phyloP scores from a whole-genome alignment of 2,329 filamentous ascomycete species.

The Mycosphaerella arachidis region DNA sequence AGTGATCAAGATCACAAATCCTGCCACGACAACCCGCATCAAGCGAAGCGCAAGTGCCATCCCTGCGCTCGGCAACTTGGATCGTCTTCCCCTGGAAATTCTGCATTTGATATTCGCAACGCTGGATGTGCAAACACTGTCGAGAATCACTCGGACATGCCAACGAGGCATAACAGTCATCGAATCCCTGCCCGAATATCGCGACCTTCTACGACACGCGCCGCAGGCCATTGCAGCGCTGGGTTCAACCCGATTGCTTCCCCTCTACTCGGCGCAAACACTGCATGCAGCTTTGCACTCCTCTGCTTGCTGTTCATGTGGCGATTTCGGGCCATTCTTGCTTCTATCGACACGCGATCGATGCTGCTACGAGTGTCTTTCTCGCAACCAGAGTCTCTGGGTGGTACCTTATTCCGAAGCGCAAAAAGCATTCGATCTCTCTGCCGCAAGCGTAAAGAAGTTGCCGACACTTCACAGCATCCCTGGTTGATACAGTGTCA shows the following conservation, averaged over 20 bases:
- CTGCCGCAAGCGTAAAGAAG: not conserved
- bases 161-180: slow-evolving; percentile 2
- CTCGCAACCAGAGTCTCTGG: slow-evolving; percentile 6
- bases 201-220: slow-evolving; percentile 8
- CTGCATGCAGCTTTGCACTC: slow-evolving; percentile 7
- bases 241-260: slow-evolving; percentile 2
- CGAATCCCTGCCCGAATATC: slow-evolving; percentile 5
- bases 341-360: slow-evolving; percentile 7
- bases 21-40: not conserved
- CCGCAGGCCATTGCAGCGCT: slow-evolving; percentile 4
- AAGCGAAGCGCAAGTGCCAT: not conserved
- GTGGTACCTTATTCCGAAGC: not conserved
- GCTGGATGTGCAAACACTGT: slow-evolving; percentile 7
- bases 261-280: not conserved
- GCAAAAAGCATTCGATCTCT: slow-evolving; percentile 3
- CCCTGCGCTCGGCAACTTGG: slow-evolving; percentile 1
- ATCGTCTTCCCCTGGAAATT: slow-evolving; percentile 7
- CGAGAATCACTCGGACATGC: slow-evolving; percentile 6
- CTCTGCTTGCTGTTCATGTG: slow-evolving; percentile 1
- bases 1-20: slow-evolving; percentile 2
- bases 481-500: slow-evolving; percentile 1
- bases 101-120: slow-evolving; percentile 9
- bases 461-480: slow-evolving; percentile 6
- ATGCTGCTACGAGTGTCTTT: slow-evolving; percentile 9
- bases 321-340: slow-evolving; percentile 6